These are phyloP conservation scores for Phytophthora fragariae DNA, from an alignment of 352 stramenopile genomes.

Conservation along the genomic window DNA sequence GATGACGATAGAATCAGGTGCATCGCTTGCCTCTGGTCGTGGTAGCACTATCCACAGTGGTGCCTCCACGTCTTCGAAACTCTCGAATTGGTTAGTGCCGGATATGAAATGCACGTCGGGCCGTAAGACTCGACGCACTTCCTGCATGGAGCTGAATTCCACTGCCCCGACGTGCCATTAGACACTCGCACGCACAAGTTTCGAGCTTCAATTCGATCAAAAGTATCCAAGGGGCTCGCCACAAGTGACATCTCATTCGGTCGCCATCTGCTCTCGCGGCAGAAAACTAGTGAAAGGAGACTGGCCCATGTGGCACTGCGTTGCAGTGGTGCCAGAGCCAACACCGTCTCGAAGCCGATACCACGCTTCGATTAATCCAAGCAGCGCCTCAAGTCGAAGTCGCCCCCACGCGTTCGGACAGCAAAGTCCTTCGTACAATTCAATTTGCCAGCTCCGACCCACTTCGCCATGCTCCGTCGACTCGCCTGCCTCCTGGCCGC, in stretches of 20 bases:
- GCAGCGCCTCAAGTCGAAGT: slow-evolving; percentile 14
- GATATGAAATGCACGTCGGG: not conserved
- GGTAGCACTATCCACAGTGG: too few relatives aligned
- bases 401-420: slow-evolving; percentile 19
- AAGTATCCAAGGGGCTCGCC: slow-evolving; percentile 14
- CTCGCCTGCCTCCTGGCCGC: slow-evolving; percentile 21
- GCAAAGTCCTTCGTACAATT: slow-evolving; percentile 17
- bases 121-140: not conserved
- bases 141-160: not conserved
- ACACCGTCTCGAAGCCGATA: slow-evolving; percentile 15
- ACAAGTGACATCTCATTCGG: not conserved
- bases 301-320: slow-evolving; percentile 3
- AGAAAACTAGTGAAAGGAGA: slow-evolving; percentile 36
- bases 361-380: slow-evolving; percentile 6
- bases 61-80: too few relatives aligned
- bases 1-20: slow-evolving; percentile 12
- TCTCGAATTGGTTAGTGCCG: not conserved
- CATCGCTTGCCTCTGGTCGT: not conserved
- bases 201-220: not conserved
- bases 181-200: not conserved
- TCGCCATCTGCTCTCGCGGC: slow-evolving; percentile 24
- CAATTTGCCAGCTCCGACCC: slow-evolving; percentile 18
- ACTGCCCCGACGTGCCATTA: not conserved
- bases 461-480: slow-evolving; percentile 22
- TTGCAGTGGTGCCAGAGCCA: not conserved